phyloP scores from a whole-genome alignment of 352 stramenopile genomes.

The Phytophthora tentaculata region DNA sequence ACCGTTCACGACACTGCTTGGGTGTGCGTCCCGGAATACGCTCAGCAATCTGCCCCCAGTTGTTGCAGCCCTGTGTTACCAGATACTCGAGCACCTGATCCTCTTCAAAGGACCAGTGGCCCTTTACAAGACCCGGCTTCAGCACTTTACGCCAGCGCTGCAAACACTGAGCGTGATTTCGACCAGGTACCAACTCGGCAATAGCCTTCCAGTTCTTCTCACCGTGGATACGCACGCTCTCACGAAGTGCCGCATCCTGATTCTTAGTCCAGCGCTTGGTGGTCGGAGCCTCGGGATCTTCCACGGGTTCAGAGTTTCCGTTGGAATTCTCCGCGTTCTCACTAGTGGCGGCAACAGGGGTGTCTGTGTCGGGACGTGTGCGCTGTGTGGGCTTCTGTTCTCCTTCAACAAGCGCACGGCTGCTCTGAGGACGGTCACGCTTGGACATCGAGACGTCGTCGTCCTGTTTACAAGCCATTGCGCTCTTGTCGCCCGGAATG shows the following conservation, averaged over 20 bases:
- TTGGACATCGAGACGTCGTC: constrained; percentile 57
- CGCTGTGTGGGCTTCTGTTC: constrained; percentile 75
- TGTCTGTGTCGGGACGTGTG: constrained; percentile 49
- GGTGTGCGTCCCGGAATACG: constrained; percentile 92
- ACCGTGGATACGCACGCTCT: constrained; percentile 83
- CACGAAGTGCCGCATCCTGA: constrained; percentile 85
- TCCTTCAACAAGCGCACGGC: constrained; percentile 53
- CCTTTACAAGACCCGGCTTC: constrained; percentile 95
- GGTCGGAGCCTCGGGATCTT: constrained; percentile 77
- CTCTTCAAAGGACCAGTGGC: constrained; percentile 95
- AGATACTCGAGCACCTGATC: constrained; percentile 93
- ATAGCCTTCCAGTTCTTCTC: constrained; percentile 93
- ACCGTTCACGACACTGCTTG: constrained; percentile 92
- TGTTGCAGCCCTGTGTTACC: constrained; percentile 90
- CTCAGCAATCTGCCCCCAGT: constrained; percentile 94
- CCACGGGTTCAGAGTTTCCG: constrained; percentile 39
- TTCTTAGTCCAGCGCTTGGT: constrained; percentile 89
- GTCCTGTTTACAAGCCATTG: constrained; percentile 17
- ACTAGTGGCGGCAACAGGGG: constrained; percentile 19
- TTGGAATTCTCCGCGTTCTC: constrained; percentile 46
- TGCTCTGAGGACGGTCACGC: constrained; percentile 78
- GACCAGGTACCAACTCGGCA: constrained; percentile 79
- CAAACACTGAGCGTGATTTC: constrained; percentile 89
- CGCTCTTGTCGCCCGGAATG: constrained; percentile 17
- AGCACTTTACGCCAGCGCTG: constrained; percentile 94